Base-by-base conservation (phyloP, 306 rosid species). In the Medicago arabica region DNA sequence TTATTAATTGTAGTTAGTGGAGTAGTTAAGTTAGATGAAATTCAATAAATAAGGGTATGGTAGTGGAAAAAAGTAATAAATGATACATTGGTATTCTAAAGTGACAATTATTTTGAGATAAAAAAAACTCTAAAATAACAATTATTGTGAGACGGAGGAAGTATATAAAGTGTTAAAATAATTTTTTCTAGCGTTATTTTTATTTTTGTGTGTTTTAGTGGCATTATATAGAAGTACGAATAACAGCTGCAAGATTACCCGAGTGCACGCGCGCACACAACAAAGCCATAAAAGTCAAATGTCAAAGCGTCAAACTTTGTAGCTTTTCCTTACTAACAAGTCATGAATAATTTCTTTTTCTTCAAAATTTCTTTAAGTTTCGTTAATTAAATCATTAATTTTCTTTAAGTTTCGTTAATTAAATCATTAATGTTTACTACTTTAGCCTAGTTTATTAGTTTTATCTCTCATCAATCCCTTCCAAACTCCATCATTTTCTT, bases 401-500 rank as follows among this genome's bases (percentile, higher is more conserved):
- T 19, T 11, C 14, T 43, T 76, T 62, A 68, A 40, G 5, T 7
- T 78, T 47, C 23, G 14, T 49, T 78, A 74, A 75, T 77, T 80
- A 40, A 85, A 84, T 64, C 82, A 71, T 60, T 65, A 60, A 60
- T 49, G 57, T 39, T 44, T 62, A 51, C 55, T 72, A 39, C 47
- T 75, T 47, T 9, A 47, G 58, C 59, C 65, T 63, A 58, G 17
- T 9, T 57, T 28, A 28, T 28, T 28, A 0, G 34, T 61, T 67
- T 50, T 43, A 62, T 71, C 75, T 49, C 81, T 75, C 79, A 63
- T 58, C 34, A 28, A 40, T 9, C 74, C 18, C 71, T 72, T 78
- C 80, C 64, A 69, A 63, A 15, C 68, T 63, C 73, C 75, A 67
- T 82, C 84, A 62, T 77, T 84, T 74, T 67, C 68, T 28, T 76